Base-by-base conservation (phyloP, 2,329 filamentous ascomycete species). In the Diaporthe ampelina region DNA sequence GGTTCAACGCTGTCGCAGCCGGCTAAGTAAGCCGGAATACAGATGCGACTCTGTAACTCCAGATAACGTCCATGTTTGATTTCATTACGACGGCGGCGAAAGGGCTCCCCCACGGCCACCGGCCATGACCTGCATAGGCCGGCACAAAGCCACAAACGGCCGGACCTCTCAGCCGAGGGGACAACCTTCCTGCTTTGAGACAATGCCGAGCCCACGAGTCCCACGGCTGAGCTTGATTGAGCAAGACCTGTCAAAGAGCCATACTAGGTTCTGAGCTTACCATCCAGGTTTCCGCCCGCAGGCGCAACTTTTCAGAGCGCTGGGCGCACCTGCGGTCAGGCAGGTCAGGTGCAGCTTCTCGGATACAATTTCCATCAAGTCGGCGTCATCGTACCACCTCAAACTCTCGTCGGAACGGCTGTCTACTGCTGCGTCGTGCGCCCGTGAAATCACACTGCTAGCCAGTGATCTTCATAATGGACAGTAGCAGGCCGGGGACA, bases 181-280 rank as follows among this genome's bases (percentile, higher is more conserved):
- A 70, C 37, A 45, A 45, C 54, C 35, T 19, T 57, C 52, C 24
- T 56, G 43, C 58, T 73, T 40, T 73, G 71, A 68, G 74, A 75
- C 58, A 50, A 32, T 50, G 58, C 50, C 74, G 32, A 70, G 71
- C 65, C 54, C 54, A 59, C 26, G 48, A 59, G 59, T 54, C 63
- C 63, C 45, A 68, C 50, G 67, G 17, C 48, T 24, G 54, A 65
- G 48, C 50, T 73, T 67, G 59, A 63, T 63, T 40, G 37, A 73
- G 37, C 21, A n/a, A 35, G 40, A 56, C 43, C 52, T 17, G 40
- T 56, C 72, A 65, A 58, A 58, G 57, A 57, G 57, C 54, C 59
- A 37, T 52, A 26, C 48, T 63, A 32, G 29, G 19, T 54, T 56
- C 32, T 24, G 26, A 72, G 29, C 56, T 63, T 56, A 26, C 32